Evolutionary conservation across 2,329 filamentous ascomycete species (phyloP), one percentile per base, ranked within the genome.

Genomic region (Fusarium redolens): DNA sequence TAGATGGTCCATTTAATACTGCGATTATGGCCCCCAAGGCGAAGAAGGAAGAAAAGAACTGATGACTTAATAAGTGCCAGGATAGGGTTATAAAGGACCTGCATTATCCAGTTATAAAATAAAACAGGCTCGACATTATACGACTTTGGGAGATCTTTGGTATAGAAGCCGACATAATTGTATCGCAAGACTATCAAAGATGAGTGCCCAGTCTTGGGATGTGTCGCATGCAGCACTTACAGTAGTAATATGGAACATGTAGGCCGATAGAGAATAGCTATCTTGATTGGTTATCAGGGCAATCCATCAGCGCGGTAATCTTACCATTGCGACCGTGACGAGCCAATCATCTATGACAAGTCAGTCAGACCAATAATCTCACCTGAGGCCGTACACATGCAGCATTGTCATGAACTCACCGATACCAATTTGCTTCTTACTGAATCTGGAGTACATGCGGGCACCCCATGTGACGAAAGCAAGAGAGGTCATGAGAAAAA

Each of bases 41-140:
- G 83, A 22, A 84, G 78, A n/a, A 86, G 79, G 65, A 86, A 85
- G n/a, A 86, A 68, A 7, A 86, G 79, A 22, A 85, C 78, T 0
- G 85, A 86, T 4, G 81, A 80, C 73, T 86, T 86, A 62, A 85
- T 81, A 14, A 86, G 78, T 7, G 83, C 83, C 4, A 86, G 73
- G 48, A 86, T 83, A 0, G 85, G 84, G 57, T 85, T 86, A 77
- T 86, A 86, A 4, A 84, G 66, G 4, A 76, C 74, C 40, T 76
- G 74, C 61, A 76, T 67, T 18, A 74, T 69, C 73, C 69, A 76
- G 28, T 76, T 75, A 52, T 74, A 76, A 12, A 72, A 75, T 4
- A 75, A 52, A 6, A 67, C 63, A 4, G 74, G 73, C 28, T 75
- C 59, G 9, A 61, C 7, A 9, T 75, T 48, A 31, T 75, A 74